Base-by-base conservation (phyloP, 163 green algal species). In the Scenedesmus sp. region DNA sequence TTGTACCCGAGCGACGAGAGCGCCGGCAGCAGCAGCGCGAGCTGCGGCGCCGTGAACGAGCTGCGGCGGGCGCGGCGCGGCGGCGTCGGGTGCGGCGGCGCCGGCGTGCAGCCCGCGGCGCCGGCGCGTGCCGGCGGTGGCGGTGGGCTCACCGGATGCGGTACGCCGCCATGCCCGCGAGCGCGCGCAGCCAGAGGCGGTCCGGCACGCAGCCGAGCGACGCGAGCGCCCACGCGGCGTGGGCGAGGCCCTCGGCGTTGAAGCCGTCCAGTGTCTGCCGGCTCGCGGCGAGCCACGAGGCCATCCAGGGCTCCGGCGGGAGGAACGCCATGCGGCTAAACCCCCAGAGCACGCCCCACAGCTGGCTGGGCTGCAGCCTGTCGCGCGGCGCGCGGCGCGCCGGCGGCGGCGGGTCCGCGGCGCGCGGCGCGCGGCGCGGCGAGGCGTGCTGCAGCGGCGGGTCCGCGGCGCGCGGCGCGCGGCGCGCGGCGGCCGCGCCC, bases 311-410 rank as follows among this genome's bases (percentile, higher is more conserved):
- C 0, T 36, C 9, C 17, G 33, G 42, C 11, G 77, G 77, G 24
- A 70, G 20, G 26, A 75, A 33, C 14, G 31, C 42, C 44, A 79
- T 20, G 17, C 51, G 31, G 17, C 67, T 36, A 31, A 84, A 62
- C 33, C 77, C 77, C 77, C 77, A 84, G 47, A 84, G 58, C 47
- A 84, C 56, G 48, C 77, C 77, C 77, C 77, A 84, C 67, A 84
- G 77, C 67, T 84, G 77, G 20, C 9, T 69, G 44, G 75, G 75
- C 75, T 82, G 75, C 22, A 65, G 33, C 50, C 75, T 80, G 70
- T 11, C 45, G 42, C 39, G 42, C 22, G 58, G 34, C n/a, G 42
- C n/a, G n/a, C n/a, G n/a, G n/a, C n/a, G n/a, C n/a, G n/a, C n/a
- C n/a, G n/a, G n/a, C n/a, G n/a, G n/a, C n/a, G n/a, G n/a, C n/a